These are phyloP conservation scores for Aspergillus terreus DNA, from an alignment of 2,329 filamentous ascomycete species.

Conservation along the genomic window DNA sequence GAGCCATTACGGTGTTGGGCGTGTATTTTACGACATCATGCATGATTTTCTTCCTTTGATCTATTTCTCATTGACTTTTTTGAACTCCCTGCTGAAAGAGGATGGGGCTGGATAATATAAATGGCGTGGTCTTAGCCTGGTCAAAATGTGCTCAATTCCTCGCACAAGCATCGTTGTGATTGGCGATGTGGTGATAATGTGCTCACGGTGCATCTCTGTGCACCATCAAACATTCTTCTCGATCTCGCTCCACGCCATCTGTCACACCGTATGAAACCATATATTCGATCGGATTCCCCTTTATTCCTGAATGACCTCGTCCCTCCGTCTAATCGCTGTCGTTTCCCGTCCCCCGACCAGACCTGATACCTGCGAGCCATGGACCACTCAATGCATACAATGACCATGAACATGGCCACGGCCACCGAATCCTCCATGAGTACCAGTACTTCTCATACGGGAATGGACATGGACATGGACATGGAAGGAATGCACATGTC, in stretches of 20 bases:
- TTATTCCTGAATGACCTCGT: too few relatives aligned
- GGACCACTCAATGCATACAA: background rate
- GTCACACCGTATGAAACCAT: too few relatives aligned
- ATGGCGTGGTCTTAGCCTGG: background rate
- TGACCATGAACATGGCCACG: conserved; percentile 9
- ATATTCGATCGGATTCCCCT: too few relatives aligned
- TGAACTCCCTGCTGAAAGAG: too few relatives aligned
- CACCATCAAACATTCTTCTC: background rate
- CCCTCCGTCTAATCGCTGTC: too few relatives aligned
- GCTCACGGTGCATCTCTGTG: background rate
- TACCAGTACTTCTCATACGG: conserved; percentile 29
- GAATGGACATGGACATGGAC: conserved; percentile 53
- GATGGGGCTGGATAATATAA: background rate
- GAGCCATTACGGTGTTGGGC: conserved; percentile 10
- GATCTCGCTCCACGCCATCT: background rate
- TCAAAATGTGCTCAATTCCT: conserved; percentile 23
- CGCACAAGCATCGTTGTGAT: conserved; percentile 1
- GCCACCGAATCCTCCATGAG: conserved; percentile 7
- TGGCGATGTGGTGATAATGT: background rate
- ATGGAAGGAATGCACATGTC: conserved; percentile 55
- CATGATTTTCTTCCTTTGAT: background rate
- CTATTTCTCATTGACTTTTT: background rate
- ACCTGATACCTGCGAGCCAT: background rate
- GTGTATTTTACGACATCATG: background rate
- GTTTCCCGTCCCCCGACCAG: background rate